phyloP scores from a whole-genome alignment of 148 eudicot species.

The Vaccinium corymbosum region DNA sequence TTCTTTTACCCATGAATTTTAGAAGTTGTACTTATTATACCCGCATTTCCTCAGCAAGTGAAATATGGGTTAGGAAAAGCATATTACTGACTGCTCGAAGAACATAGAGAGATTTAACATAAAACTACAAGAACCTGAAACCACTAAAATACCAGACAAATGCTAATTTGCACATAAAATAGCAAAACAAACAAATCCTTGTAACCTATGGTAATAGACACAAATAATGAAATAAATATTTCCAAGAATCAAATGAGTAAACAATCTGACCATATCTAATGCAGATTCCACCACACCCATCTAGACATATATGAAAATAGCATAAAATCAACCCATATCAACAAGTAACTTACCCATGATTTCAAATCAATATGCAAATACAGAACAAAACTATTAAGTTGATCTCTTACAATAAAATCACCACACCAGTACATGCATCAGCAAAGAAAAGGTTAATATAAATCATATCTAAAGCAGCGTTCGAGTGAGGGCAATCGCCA shows the following conservation, averaged over 20 bases:
- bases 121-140: neutral
- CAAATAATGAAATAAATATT: neutral
- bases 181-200: neutral
- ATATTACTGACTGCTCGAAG: neutral
- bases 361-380: too few relatives aligned
- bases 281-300: too few relatives aligned
- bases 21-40: neutral
- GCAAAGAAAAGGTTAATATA: neutral
- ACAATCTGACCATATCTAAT: too few relatives aligned
- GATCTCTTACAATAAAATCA: too few relatives aligned
- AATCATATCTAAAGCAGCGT: neutral
- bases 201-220: neutral
- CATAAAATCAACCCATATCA: too few relatives aligned
- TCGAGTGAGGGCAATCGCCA: neutral
- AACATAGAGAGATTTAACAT: neutral
- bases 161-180: too few relatives aligned
- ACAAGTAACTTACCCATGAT: too few relatives aligned
- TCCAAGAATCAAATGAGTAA: neutral
- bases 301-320: too few relatives aligned
- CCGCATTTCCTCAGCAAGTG: conserved; percentile 1
- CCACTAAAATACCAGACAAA: neutral
- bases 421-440: neutral
- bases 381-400: too few relatives aligned
- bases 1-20: neutral
- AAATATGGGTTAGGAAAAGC: neutral